These are phyloP conservation scores for Monilinia fructigena DNA, from an alignment of 2,329 filamentous ascomycete genomes.

Conservation along the genomic window DNA sequence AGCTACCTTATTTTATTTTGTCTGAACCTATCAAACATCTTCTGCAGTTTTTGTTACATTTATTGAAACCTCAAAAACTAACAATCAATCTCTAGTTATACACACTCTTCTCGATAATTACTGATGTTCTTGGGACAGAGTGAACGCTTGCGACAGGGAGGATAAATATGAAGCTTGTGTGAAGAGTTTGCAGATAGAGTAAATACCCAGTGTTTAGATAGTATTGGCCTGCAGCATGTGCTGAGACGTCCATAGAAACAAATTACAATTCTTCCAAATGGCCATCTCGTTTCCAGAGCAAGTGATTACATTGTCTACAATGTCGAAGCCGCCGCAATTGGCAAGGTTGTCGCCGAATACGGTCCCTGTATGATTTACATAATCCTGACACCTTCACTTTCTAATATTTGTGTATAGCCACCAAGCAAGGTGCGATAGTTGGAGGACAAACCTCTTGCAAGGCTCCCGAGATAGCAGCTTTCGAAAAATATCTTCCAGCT, in stretches of 20 bases:
- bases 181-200: conserved; percentile 85
- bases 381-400: conserved; percentile 21
- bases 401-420: conserved; percentile 57
- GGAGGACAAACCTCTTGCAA: conserved; percentile 98
- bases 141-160: conserved; percentile 91
- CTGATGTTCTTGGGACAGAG: conserved; percentile 52
- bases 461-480: conserved; percentile 89
- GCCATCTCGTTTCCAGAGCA: conserved; percentile 89
- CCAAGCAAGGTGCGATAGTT: conserved; percentile 91
- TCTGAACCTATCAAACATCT: conserved; percentile 62
- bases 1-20: conserved; percentile 91
- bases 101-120: neutral
- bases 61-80: conserved; percentile 34
- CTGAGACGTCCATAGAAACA: conserved; percentile 61
- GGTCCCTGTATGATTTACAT: conserved; percentile 74
- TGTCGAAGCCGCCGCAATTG: conserved; percentile 90
- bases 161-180: conserved; percentile 80
- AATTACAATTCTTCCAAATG: conserved; percentile 88
- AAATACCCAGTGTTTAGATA: conserved; percentile 53
- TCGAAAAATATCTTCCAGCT: conserved; percentile 79
- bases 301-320: conserved; percentile 99
- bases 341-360: conserved; percentile 80
- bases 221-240: conserved; percentile 36
- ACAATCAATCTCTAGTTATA: conserved; percentile 24
- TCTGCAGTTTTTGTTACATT: conserved; percentile 23